These are phyloP conservation scores for Fusarium pilosicola DNA, from an alignment of 2,329 filamentous ascomycete species.

Conservation along the genomic window DNA sequence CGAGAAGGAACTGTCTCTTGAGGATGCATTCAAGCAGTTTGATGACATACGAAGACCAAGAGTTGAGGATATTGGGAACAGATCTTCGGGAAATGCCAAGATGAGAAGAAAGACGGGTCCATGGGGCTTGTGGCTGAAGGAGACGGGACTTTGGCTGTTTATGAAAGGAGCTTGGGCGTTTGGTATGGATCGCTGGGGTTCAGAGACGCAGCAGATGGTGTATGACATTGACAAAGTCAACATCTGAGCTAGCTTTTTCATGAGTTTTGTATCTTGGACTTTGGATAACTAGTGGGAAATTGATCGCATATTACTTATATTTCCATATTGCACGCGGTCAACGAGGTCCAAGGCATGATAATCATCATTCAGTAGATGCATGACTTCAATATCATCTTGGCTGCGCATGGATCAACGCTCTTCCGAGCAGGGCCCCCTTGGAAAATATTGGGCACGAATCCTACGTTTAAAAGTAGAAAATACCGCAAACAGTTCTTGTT, in stretches of 20 bases:
- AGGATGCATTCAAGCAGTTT: background rate
- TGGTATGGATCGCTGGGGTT: background rate
- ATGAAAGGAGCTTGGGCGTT: background rate
- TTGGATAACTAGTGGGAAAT: fast-evolving
- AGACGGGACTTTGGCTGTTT: background rate
- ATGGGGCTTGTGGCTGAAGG: background rate
- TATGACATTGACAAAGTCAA: background rate
- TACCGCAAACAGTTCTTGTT: background rate
- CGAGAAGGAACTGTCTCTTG: background rate
- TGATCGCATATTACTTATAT: no score
- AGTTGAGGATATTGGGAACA: background rate
- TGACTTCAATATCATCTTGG: background rate
- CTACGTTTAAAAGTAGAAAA: background rate
- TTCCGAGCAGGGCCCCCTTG: conserved; percentile 1
- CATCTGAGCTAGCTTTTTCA: background rate
- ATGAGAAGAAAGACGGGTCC: background rate
- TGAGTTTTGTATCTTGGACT: background rate
- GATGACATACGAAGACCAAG: background rate
- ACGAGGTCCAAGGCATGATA: background rate
- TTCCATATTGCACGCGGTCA: no score
- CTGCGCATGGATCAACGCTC: conserved; percentile 1
- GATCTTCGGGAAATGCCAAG: background rate
- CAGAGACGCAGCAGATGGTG: background rate
- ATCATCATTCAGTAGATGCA: background rate
- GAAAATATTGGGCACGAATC: background rate